Percentiles rank a stretch among this genome's conserved stretches.
phyloP scores from a whole-genome alignment of 306 rosid species.

The Corylus avellana region DNA sequence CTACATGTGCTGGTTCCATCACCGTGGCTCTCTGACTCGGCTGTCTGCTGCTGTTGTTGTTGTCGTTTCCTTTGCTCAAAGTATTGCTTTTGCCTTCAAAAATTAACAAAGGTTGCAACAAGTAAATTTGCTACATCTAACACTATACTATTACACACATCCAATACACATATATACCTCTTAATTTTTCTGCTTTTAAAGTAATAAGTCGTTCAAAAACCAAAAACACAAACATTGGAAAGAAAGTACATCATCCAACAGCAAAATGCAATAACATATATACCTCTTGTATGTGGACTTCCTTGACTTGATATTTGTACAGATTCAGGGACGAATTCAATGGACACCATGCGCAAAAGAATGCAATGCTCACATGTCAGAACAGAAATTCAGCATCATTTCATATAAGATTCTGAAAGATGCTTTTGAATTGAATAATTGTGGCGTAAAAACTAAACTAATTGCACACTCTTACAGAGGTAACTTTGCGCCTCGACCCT shows the following conservation, averaged over 20 bases:
- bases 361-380: slow-evolving; percentile 36
- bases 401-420: neutral
- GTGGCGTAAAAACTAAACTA: neutral
- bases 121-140: slow-evolving; percentile 10
- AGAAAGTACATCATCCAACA: slow-evolving; percentile 4
- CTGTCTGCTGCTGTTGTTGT: slow-evolving; percentile 54
- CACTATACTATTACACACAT: neutral
- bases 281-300: slow-evolving; percentile 79
- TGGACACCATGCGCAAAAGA: slow-evolving; percentile 40
- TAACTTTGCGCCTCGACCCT: slow-evolving; percentile 85
- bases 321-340: slow-evolving; percentile 34
- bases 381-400: slow-evolving; percentile 23
- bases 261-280: neutral
- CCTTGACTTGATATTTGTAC: slow-evolving; percentile 60
- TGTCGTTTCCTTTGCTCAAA: slow-evolving; percentile 87
- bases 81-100: slow-evolving; percentile 83
- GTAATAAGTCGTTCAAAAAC: neutral
- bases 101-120: slow-evolving; percentile 24
- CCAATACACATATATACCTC: neutral
- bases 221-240: neutral
- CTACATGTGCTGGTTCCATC: slow-evolving; percentile 37
- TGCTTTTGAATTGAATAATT: slow-evolving; percentile 18
- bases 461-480: slow-evolving; percentile 53
- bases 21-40: slow-evolving; percentile 41
- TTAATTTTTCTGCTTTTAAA: neutral